Base-by-base conservation (phyloP, 768 basidiomycete species). In the Galerina marginata region DNA sequence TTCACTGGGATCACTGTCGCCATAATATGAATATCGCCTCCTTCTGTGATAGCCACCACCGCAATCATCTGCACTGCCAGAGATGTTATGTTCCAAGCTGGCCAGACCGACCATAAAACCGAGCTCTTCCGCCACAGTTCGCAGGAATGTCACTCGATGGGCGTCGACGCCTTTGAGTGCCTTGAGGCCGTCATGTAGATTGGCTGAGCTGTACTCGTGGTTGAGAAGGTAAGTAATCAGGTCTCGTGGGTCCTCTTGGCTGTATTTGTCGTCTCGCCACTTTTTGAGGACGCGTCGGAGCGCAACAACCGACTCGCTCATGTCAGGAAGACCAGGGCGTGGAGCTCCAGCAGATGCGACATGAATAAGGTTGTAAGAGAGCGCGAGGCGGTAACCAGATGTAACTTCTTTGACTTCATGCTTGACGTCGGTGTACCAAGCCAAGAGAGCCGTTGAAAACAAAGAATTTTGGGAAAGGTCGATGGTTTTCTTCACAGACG, bases 341-440 rank as follows among this genome's bases (percentile, higher is more conserved):
- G 71, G 62, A 15, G 67, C 54, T 3, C 70, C 66, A 1, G 77
- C 67, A 0, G 29, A 29, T 29, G 29, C 29, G 23, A 44, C 71
- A 56, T 82, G 77, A n/a, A 84, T 73, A 51, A 85, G 74, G 60
- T 83, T 84, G 68, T 80, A 85, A 0, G 82, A 79, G 5, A 85
- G 75, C 0, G 82, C 83, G 0, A 85, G 75, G 1, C 81, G 79
- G 58, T 81, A 83, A 4, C 84, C 84, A 15, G 77, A 75, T 0
- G 77, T 80, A 46, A 84, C 71, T 6, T 79, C 77, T 59, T 80
- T 81, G 60, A 84, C 77, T 71, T 82, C 81, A 66, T 83, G 82
- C 47, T 69, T 70, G 50, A 83, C 83, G 56, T 83, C 83, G 26
- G 81, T 83, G 63, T 85, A 83, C 82, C 83, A 86, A 1, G 83